These are phyloP conservation scores for Aureoboletus auriporus DNA, from an alignment of 768 basidiomycete genomes.

Conservation along the genomic window DNA sequence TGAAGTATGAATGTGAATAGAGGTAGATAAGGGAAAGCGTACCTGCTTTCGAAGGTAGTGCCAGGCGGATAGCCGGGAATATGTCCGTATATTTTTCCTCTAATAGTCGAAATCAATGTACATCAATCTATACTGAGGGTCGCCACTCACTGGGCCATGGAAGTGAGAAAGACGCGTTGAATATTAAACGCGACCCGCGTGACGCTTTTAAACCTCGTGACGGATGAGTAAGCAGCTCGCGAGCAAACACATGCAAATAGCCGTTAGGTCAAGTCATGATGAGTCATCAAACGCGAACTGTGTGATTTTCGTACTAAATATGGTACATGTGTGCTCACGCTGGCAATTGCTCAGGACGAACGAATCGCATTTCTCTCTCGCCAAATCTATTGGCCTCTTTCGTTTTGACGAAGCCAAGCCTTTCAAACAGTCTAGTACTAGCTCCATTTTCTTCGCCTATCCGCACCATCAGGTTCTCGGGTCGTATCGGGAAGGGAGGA, in stretches of 20 bases:
- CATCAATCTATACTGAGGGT: no score
- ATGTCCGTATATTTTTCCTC: conserved; percentile 25
- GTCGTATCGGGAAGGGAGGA: conserved; percentile 41
- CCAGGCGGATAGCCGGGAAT: conserved; percentile 23
- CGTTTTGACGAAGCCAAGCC: conserved; percentile 69
- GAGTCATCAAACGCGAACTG: no score
- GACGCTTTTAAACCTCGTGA: conserved; percentile 5
- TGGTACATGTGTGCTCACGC: no score
- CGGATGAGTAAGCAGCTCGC: conserved; percentile 2
- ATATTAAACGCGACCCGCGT: neutral
- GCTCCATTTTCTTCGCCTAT: conserved; percentile 66
- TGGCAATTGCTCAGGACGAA: no score
- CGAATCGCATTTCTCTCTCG: conserved; percentile 75
- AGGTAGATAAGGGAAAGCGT: no score
- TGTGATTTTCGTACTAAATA: no score
- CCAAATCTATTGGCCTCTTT: conserved; percentile 71
- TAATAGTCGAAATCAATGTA: neutral
- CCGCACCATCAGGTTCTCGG: conserved; percentile 56
- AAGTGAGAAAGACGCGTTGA: conserved; percentile 6
- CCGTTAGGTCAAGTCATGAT: no score
- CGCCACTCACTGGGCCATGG: conserved; percentile 18
- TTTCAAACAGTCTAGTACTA: conserved; percentile 70
- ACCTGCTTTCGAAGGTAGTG: conserved; percentile 21
- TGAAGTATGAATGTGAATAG: neutral
- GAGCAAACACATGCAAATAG: conserved; percentile 12